Evolutionary conservation across 257 asterid genomes (phyloP).

Genomic region (Solanum okadae): DNA sequence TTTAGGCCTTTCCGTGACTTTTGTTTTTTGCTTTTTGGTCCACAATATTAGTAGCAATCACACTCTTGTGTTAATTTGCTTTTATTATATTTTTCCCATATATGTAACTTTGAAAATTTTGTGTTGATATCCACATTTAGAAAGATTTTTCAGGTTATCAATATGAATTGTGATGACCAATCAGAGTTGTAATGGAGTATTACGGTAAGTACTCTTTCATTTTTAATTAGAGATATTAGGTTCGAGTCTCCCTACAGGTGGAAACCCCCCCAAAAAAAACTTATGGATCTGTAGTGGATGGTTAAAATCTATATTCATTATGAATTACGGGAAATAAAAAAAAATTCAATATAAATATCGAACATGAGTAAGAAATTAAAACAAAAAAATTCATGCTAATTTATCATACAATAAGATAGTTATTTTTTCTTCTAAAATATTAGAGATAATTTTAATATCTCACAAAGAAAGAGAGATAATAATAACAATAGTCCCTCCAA

Average conservation of each 20-base stretch:
- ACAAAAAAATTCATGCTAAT: background rate
- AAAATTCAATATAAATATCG: background rate
- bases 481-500: background rate
- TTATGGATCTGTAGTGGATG: accelerated
- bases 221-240: background rate
- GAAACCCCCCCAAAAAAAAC: too few relatives aligned
- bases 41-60: background rate
- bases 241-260: background rate
- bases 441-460: background rate
- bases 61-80: background rate
- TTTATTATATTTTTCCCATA: background rate
- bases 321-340: background rate
- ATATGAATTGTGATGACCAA: background rate
- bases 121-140: background rate
- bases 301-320: background rate
- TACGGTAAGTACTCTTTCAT: accelerated
- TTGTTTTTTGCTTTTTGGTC: background rate
- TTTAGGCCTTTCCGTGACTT: background rate
- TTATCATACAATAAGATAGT: background rate
- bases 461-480: too few relatives aligned
- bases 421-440: background rate
- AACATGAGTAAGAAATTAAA: background rate
- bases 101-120: background rate
- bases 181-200: too few relatives aligned
- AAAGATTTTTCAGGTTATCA: background rate